Base-by-base conservation (phyloP, 257 asterid genomes). In the Coffea canephora region DNA sequence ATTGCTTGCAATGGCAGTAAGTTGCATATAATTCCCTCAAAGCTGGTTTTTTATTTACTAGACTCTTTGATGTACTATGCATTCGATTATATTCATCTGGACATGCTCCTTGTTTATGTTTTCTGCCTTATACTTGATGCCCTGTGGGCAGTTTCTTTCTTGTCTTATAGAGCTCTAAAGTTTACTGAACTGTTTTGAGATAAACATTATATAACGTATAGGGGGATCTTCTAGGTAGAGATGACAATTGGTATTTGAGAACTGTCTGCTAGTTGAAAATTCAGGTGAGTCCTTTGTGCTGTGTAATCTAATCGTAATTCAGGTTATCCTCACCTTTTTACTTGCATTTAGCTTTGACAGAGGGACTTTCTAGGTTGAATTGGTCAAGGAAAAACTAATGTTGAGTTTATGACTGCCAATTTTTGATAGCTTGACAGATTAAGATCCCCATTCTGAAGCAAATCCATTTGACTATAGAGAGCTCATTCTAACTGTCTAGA, bases 1-100 rank as follows among this genome's bases (percentile, higher is more conserved):
- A 79, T 89, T 96, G 82, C 88, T 90, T 69, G 80, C 92, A 8
- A 87, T 94, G 93, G 97, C 96, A n/a, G 98, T 96, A 81, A 87
- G 97, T 91, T 78, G 67, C 70, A 54, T 59, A 15, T 3, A 21
- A 55, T 68, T 57, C 67, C 61, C 59, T 59, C 21, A 78, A 43
- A 45, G 41, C 54, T 27, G 12, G 34, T 55, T 67, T 31, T 67
- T 73, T 78, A 68, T 71, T 55, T n/a, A 46, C 18, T 39, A 15
- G 23, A 64, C 67, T 27, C 36, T 46, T 1, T 0, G 61, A 75
- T 54, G 54, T 19, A 27, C 45, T 39, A 46, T 14, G 10, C 18
- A 45, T 23, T 80, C 27, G 23, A 48, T 59, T 65, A 66, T 64
- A 36, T 69, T 34, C 52, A 19, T 55, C 68, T 2, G 2, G 18